Percentiles rank a stretch among this genome's conserved stretches.
These are phyloP conservation scores for Fusarium citri DNA, from an alignment of 2,329 filamentous ascomycete genomes.

Conservation along the genomic window DNA sequence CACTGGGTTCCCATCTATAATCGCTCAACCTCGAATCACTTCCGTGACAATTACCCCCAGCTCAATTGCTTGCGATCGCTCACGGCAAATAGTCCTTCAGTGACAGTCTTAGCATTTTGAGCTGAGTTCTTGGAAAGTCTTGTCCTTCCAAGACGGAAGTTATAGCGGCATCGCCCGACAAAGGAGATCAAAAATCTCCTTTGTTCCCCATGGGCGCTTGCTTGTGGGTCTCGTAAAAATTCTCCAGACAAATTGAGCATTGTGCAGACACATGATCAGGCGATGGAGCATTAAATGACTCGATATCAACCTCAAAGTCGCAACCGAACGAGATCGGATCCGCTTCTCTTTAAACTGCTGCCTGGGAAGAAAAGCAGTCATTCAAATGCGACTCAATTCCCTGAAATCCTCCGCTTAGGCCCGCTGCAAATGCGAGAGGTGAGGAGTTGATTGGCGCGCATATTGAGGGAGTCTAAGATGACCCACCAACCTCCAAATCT, in stretches of 20 bases:
- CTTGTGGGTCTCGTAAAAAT: no score
- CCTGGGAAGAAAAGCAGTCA: conserved; percentile 12
- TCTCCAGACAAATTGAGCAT: not conserved
- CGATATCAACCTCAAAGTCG: not conserved
- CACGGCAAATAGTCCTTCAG: not conserved
- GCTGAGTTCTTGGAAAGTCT: not conserved
- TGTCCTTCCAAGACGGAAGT: not conserved
- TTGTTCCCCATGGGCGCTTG: no score
- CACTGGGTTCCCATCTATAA: not conserved
- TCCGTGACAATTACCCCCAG: no score
- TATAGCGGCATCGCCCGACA: not conserved
- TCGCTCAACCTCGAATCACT: not conserved
- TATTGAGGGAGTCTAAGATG: conserved; percentile 3
- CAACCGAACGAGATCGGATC: not conserved
- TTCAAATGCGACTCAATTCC: not conserved
- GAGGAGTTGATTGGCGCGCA: conserved; percentile 16
- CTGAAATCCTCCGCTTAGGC: not conserved
- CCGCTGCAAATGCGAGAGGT: not conserved
- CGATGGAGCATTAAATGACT: conserved; percentile 7
- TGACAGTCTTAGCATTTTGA: not conserved
- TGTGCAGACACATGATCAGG: conserved; percentile 1
- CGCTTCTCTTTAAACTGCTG: conserved; percentile 28
- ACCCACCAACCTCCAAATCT: conserved; percentile 7
- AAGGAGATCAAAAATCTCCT: no score
- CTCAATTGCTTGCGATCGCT: no score